A percentile compares a stretch with the other conserved stretches of the same genome.
These are phyloP conservation scores for Podila epicladia DNA, from an alignment of 192 early-diverging fungal species.

Conservation along the genomic window DNA sequence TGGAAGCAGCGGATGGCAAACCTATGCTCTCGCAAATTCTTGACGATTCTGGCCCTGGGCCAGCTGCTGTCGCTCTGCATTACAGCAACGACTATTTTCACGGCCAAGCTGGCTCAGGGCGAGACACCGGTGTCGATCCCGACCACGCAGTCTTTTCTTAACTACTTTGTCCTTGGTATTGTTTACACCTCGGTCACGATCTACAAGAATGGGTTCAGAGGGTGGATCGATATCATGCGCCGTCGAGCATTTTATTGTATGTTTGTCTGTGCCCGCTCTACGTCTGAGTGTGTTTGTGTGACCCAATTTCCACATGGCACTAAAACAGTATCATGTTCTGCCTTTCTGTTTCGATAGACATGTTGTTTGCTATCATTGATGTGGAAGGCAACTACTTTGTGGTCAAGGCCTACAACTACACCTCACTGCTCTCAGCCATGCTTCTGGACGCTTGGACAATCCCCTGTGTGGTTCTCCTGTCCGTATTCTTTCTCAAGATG, in stretches of 20 bases:
- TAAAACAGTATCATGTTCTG: neutral
- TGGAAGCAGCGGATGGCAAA: neutral
- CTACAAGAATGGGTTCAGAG: slow-evolving; percentile 59
- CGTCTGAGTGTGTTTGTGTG: too few relatives aligned
- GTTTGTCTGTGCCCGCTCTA: slow-evolving; percentile 5
- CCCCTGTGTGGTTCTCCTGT: slow-evolving; percentile 77
- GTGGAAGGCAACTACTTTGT: slow-evolving; percentile 88
- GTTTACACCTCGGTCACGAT: slow-evolving; percentile 62
- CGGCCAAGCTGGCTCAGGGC: slow-evolving; percentile 67
- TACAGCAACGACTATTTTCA: slow-evolving; percentile 75
- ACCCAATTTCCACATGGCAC: neutral
- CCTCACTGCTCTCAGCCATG: slow-evolving; percentile 80
- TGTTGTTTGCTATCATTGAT: slow-evolving; percentile 73
- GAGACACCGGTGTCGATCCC: slow-evolving; percentile 62
- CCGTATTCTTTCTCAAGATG: slow-evolving; percentile 69
- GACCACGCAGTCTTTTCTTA: slow-evolving; percentile 78
- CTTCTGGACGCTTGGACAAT: slow-evolving; percentile 82
- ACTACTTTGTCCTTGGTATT: slow-evolving; percentile 74
- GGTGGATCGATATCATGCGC: slow-evolving; percentile 56
- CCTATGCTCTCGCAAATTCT: slow-evolving; percentile 39
- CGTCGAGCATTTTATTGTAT: slow-evolving; percentile 57
- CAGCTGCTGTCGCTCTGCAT: slow-evolving; percentile 81
- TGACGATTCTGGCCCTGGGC: slow-evolving; percentile 61
- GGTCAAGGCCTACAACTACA: slow-evolving; percentile 80
- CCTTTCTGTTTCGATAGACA: slow-evolving; percentile 40